Evolutionary conservation across 2,329 filamentous ascomycete genomes (phyloP), one percentile per base, ranked within the genome.

Genomic region (Simplicillium sp.): DNA sequence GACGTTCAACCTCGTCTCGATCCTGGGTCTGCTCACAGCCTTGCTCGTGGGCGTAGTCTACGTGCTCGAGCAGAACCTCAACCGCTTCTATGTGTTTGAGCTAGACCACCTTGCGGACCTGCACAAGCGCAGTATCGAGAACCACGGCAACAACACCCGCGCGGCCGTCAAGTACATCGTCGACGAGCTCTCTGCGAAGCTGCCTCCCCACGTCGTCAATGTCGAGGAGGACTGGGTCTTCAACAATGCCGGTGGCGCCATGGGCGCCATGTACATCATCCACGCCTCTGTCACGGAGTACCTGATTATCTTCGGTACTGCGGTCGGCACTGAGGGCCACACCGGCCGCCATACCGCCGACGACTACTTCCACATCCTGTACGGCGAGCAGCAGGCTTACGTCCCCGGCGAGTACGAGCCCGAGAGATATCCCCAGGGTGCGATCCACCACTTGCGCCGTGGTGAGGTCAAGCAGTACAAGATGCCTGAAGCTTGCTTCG

Each of bases 331-430:
- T 11, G 87, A 94, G 64, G 88, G 88, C 46, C 87, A 94, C 71
- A 78, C 79, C 2, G 88, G 88, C 48, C 84, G 87, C 38, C 88
- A 94, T 72, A 90, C 87, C 11, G 87, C 87, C 13, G 85, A 94
- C 65, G 88, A 95, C 70, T 95, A 92, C 72, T 95, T 95, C 73
- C 78, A 89, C 71, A 94, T 95, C 70, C 72, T 95, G 28, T 70
- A 70, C 29, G 88, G 88, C 52, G 78, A 80, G 52, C 81, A 94
- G 65, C 71, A 77, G 53, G 84, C 87, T 48, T 89, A 87, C 68
- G 71, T 76, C 4, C 77, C 81, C 2, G 82, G 82, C 49, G 58
- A 69, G 48, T 86, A 78, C 61, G 70, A 75, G 58, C 67, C 80
- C 29, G 82, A 87, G 62, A 64, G 84, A 46, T 90, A 87, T 66